A percentile compares a stretch with the other conserved stretches of the same genome.
These are phyloP conservation scores for Penicillium sp. DNA, from an alignment of 2,329 filamentous ascomycete genomes.

Conservation along the genomic window DNA sequence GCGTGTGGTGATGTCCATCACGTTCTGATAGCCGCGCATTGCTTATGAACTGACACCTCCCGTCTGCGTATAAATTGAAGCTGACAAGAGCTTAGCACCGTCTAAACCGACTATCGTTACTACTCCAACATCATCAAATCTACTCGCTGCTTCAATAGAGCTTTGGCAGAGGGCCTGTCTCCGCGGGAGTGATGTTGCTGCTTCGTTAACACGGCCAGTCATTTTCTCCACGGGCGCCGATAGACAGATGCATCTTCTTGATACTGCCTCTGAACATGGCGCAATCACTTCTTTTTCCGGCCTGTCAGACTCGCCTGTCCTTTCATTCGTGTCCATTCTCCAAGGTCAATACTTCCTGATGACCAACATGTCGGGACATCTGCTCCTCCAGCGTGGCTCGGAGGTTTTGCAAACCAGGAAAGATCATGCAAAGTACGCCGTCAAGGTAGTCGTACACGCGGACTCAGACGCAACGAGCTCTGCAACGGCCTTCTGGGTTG, in stretches of 20 bases:
- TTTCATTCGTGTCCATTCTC: slow-evolving; percentile 52
- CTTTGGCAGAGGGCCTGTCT: slow-evolving; percentile 30
- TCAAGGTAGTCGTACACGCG: slow-evolving; percentile 51
- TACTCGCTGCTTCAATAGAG: slow-evolving; percentile 54
- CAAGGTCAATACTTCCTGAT: slow-evolving; percentile 51
- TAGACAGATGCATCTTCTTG: slow-evolving; percentile 51
- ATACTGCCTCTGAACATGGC: slow-evolving; percentile 23
- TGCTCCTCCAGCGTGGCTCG: slow-evolving; percentile 52
- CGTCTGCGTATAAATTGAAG: background rate
- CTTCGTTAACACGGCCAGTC: slow-evolving; percentile 21
- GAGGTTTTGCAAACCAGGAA: slow-evolving; percentile 51
- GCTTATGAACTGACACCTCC: background rate
- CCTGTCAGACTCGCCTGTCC: slow-evolving; percentile 49
- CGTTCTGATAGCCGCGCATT: background rate
- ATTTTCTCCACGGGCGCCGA: slow-evolving; percentile 52
- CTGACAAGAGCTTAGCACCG: slow-evolving; percentile 45
- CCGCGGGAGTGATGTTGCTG: slow-evolving; percentile 1
- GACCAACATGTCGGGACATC: slow-evolving; percentile 61
- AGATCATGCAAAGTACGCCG: slow-evolving; percentile 62
- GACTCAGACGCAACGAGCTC: slow-evolving; percentile 26
- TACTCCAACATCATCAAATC: slow-evolving; percentile 54
- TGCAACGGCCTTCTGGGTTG: slow-evolving; percentile 44
- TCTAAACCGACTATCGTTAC: slow-evolving; percentile 45
- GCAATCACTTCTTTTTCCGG: slow-evolving; percentile 29
- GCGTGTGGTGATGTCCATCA: background rate